These are phyloP conservation scores for Metschnikowia rubicola DNA, from an alignment of 805 yeast genomes.

Conservation along the genomic window DNA sequence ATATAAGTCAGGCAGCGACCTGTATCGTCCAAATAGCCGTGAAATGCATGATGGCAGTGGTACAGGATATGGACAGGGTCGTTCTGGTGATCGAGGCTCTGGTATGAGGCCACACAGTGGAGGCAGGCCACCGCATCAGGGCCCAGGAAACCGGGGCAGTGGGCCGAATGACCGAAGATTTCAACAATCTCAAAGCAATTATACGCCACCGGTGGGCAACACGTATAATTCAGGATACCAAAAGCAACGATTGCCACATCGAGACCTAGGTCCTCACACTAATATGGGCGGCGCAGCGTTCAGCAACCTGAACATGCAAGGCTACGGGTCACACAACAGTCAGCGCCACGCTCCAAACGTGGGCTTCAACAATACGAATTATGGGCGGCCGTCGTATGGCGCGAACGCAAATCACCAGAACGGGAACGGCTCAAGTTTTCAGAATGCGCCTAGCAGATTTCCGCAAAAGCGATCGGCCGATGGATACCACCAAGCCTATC, in stretches of 20 bases:
- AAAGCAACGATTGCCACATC: constrained; percentile 1
- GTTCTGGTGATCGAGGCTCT: constrained; percentile 1
- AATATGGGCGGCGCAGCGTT: not conserved
- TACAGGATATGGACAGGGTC: constrained; percentile 2
- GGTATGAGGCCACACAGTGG: constrained; percentile 2
- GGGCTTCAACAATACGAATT: not conserved
- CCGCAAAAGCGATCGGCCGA: constrained; percentile 7
- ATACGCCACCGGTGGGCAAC: not conserved
- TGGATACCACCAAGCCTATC: constrained; percentile 16
- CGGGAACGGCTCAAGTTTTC: not conserved
- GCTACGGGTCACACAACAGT: not conserved
- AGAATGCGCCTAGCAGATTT: not conserved
- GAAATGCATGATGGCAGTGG: not conserved
- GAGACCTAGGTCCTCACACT: not conserved
- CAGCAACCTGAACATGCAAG: not conserved
- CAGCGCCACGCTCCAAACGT: not conserved
- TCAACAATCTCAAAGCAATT: constrained; percentile 4
- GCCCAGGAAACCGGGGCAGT: constrained; percentile 1
- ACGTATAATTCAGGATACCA: constrained; percentile 1
- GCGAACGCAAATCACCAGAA: not conserved
- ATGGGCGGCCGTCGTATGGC: not conserved
- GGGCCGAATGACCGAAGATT: constrained; percentile 1
- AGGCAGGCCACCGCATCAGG: constrained; percentile 2
- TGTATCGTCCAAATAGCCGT: constrained; percentile 16
- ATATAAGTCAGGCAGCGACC: constrained; percentile 16